Percentiles rank a stretch among this genome's conserved stretches.
Conservation (phyloP, 768 basidiomycete genomes). For the Tylopilus subfusipes region DNA sequence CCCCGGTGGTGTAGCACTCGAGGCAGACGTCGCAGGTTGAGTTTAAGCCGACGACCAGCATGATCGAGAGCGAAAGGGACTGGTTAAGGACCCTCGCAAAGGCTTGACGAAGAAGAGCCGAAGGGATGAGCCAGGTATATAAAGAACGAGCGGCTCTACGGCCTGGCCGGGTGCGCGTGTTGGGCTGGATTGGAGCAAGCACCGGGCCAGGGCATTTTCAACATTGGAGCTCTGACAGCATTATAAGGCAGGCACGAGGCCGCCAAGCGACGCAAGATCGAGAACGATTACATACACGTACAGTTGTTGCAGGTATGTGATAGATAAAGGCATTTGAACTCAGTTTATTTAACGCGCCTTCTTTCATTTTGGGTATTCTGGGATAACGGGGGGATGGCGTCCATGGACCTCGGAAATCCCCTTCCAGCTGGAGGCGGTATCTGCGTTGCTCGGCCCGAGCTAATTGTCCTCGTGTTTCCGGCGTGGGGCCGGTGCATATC, state of each 20-base stretch:
- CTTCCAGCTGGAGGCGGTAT: constrained; percentile 6
- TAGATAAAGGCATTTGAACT: constrained; percentile 22
- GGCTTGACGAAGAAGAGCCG: constrained; percentile 1
- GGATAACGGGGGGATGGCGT: constrained; percentile 14
- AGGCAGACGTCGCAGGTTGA: constrained; percentile 77
- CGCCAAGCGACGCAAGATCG: constrained; percentile 33
- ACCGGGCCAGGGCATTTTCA: constrained; percentile 20
- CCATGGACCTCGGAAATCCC: constrained; percentile 11
- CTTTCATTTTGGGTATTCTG: constrained; percentile 30
- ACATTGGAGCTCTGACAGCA: constrained; percentile 20
- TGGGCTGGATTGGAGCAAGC: constrained; percentile 22
- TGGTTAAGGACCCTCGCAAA: constrained; percentile 33
- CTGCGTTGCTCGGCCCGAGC: constrained; percentile 16
- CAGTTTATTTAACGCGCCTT: constrained; percentile 10
- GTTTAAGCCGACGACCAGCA: constrained; percentile 63
- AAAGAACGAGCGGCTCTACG: constrained; percentile 19
- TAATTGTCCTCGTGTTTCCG: constrained; percentile 29
- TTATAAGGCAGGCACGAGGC: constrained; percentile 38
- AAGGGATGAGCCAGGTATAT: constrained; percentile 11
- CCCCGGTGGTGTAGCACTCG: constrained; percentile 53
- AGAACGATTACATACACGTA: constrained; percentile 20
- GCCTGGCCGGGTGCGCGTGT: constrained; percentile 33
- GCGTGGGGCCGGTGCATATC: constrained; percentile 4
- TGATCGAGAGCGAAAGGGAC: constrained; percentile 37
- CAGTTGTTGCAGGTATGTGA: constrained; percentile 2